Conservation (phyloP, 2,329 filamentous ascomycete species). For the Talaromyces sp. region DNA sequence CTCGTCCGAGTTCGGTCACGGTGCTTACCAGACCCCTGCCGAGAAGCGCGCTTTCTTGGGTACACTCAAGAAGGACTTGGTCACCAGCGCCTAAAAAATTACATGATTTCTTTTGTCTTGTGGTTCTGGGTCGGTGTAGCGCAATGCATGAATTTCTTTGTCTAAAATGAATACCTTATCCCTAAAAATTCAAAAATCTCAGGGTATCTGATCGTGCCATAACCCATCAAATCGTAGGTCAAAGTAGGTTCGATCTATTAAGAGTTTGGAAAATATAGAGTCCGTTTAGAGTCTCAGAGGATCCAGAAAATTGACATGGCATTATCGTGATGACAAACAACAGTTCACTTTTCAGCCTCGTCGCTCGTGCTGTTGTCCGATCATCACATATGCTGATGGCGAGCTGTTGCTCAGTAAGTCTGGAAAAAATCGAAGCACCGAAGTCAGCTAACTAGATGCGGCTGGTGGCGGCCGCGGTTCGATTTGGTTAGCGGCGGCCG, state of each 20-base stretch:
- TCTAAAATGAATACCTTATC: slow-evolving; percentile 36
- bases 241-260: too few species aligned
- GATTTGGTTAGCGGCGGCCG: slow-evolving; percentile 5
- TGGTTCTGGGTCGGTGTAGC: slow-evolving; percentile 32
- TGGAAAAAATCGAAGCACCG: background rate
- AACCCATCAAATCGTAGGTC: too few species aligned
- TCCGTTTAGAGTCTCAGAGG: background rate
- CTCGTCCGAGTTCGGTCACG: slow-evolving; percentile 99
- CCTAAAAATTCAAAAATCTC: slow-evolving; percentile 2
- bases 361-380: background rate
- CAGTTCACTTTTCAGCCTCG: background rate
- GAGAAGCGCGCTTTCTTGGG: slow-evolving; percentile 98
- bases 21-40: slow-evolving; percentile 96
- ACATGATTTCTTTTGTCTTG: slow-evolving; percentile 26
- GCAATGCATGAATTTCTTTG: slow-evolving; percentile 37
- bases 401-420: background rate
- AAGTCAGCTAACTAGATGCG: background rate
- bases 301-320: background rate
- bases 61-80: slow-evolving; percentile 98
- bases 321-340: background rate
- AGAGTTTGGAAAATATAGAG: too few species aligned
- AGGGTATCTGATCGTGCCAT: background rate
- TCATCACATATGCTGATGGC: background rate
- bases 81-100: slow-evolving; percentile 52
- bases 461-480: background rate